Conservation (phyloP, 2,329 filamentous ascomycete species). For the Aspergillus texensis region DNA sequence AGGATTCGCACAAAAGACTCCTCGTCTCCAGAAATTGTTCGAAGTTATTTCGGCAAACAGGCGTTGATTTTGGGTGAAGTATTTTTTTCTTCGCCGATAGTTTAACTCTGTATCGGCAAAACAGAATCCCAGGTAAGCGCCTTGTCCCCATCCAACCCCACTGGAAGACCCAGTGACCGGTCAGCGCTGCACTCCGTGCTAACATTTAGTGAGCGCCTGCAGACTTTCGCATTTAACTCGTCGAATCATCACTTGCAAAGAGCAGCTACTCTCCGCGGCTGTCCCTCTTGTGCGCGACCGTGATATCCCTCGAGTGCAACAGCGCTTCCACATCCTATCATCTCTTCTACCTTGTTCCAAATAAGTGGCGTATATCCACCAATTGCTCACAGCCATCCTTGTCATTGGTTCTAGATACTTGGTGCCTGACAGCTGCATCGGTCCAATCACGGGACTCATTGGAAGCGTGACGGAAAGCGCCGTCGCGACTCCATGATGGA, state of each 20-base stretch:
- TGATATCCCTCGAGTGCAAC: conserved; percentile 26
- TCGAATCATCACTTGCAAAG: conserved; percentile 45
- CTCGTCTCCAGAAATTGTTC: conserved; percentile 31
- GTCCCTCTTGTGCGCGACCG: conserved; percentile 30
- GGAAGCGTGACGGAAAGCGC: conserved; percentile 30
- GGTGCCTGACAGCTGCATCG: conserved; percentile 20
- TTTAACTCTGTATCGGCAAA: conserved; percentile 18
- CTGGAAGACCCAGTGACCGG: conserved; percentile 45
- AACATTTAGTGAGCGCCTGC: conserved; percentile 44
- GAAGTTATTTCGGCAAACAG: conserved; percentile 28
- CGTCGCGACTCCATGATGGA: conserved; percentile 62
- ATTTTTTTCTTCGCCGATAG: conserved; percentile 15
- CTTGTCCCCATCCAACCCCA: conserved; percentile 26
- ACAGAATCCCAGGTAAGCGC: conserved; percentile 37
- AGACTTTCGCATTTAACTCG: conserved; percentile 38
- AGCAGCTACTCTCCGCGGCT: conserved; percentile 27
- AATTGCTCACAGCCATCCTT: conserved; percentile 19
- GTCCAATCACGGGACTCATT: conserved; percentile 23
- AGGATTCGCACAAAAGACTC: conserved; percentile 37
- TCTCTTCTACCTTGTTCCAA: conserved; percentile 17
- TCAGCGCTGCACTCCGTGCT: conserved; percentile 45
- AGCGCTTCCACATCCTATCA: conserved; percentile 28
- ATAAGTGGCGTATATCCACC: conserved; percentile 20
- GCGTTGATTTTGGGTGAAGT: conserved; percentile 19
- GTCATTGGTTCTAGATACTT: conserved; percentile 24